Evolutionary conservation across 208 protist species (phyloP).

Genomic region (Crithidia acanthocephali): DNA sequence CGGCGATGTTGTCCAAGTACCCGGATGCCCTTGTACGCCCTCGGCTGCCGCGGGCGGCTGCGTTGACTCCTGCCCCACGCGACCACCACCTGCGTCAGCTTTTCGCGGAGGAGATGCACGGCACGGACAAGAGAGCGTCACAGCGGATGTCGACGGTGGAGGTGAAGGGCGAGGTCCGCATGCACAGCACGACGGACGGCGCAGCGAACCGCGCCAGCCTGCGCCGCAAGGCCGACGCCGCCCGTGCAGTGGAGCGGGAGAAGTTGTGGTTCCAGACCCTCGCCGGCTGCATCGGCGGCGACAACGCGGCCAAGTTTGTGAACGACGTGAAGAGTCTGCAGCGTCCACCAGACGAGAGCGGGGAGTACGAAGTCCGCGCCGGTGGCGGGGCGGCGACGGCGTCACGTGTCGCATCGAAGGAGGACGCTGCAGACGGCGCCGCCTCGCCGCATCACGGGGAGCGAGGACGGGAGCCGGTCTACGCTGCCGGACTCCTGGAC

Average conservation of each 20-base stretch:
- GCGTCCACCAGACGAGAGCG: slow-evolving; percentile 12
- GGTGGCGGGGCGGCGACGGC: not conserved
- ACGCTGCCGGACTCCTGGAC: slow-evolving; percentile 14
- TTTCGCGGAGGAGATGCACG: not conserved
- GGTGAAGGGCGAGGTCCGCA: not conserved
- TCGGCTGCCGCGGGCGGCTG: slow-evolving; percentile 8
- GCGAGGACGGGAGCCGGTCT: not conserved
- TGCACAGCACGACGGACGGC: not conserved
- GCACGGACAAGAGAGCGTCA: not conserved
- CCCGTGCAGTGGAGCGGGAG: slow-evolving; percentile 12
- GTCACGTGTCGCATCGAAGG: not conserved
- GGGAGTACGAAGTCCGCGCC: slow-evolving; percentile 8
- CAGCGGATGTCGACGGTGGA: not conserved
- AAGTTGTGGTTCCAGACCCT: slow-evolving; percentile 26
- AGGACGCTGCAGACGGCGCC: not conserved
- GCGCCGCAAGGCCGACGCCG: slow-evolving; percentile 22
- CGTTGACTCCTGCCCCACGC: slow-evolving; percentile 1
- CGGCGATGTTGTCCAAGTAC: slow-evolving; percentile 31
- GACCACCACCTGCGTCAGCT: not conserved
- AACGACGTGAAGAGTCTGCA: slow-evolving; percentile 34
- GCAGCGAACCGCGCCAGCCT: slow-evolving; percentile 18
- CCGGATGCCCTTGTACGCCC: slow-evolving; percentile 16
- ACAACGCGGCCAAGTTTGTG: slow-evolving; percentile 23
- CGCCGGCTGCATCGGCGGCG: slow-evolving; percentile 20
- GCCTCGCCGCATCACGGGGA: not conserved